Evolutionary conservation across 148 eudicot genomes (phyloP).

Genomic region (Drosera capensis): DNA sequence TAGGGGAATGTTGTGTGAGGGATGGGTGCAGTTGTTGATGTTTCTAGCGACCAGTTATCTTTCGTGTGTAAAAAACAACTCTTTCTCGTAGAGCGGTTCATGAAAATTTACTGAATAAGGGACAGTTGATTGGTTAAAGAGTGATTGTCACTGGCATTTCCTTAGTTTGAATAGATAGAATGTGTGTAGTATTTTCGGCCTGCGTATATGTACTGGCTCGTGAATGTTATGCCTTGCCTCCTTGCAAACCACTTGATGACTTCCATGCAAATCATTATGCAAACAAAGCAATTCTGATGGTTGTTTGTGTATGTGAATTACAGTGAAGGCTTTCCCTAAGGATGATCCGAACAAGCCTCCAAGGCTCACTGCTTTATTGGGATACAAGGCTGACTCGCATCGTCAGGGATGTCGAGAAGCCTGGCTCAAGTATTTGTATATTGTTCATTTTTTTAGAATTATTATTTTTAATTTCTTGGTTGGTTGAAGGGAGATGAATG

Average conservation of each 20-base stretch:
- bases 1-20: too few relatives aligned
- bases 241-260: not conserved
- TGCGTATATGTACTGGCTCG: not conserved
- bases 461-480: too few relatives aligned
- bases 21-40: too few relatives aligned
- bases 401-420: slow-evolving; percentile 70
- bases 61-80: too few relatives aligned
- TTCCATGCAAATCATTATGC: not conserved
- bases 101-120: too few relatives aligned
- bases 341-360: slow-evolving; percentile 59
- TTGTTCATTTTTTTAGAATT: not conserved
- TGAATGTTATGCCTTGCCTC: not conserved
- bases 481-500: too few relatives aligned
- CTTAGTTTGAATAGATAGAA: not conserved
- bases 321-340: slow-evolving; percentile 77
- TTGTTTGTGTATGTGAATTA: slow-evolving; percentile 13
- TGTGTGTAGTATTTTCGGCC: not conserved
- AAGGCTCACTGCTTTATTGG: slow-evolving; percentile 67
- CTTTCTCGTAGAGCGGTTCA: too few relatives aligned
- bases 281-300: not conserved
- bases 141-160: too few relatives aligned
- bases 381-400: slow-evolving; percentile 82
- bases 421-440: slow-evolving; percentile 52
- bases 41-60: too few relatives aligned
- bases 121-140: too few relatives aligned